Evolutionary conservation across 768 basidiomycete genomes (phyloP).

Genomic region (Amanita molliuscula): DNA sequence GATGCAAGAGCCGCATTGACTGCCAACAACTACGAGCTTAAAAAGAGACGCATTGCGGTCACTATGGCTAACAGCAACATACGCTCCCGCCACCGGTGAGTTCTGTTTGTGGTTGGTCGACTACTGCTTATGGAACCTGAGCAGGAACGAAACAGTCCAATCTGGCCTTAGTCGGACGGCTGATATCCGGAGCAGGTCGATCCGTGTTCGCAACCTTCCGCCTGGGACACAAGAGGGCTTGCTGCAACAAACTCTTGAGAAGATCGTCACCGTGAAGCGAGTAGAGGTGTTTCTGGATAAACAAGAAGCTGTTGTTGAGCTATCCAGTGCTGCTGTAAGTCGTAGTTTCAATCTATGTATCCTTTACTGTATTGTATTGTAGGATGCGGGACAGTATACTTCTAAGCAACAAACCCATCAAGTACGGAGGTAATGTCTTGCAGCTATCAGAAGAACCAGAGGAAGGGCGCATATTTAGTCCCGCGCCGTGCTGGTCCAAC

Average conservation of each 20-base stretch:
- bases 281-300: constrained; percentile 62
- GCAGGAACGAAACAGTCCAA: constrained; percentile 34
- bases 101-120: constrained; percentile 1
- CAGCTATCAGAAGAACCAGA: constrained; percentile 45
- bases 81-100: constrained; percentile 42
- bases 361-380: constrained; percentile 1
- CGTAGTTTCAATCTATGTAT: not conserved
- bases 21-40: constrained; percentile 82
- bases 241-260: constrained; percentile 83
- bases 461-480: constrained; percentile 40
- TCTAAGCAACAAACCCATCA: constrained; percentile 58
- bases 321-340: constrained; percentile 57
- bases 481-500: constrained; percentile 52
- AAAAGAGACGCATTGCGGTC: constrained; percentile 83
- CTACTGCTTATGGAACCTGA: not conserved
- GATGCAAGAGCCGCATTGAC: constrained; percentile 61
- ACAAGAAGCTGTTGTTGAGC: constrained; percentile 53
- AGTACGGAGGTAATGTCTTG: constrained; percentile 55
- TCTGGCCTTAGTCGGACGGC: constrained; percentile 45
- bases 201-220: constrained; percentile 71
- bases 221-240: constrained; percentile 79
- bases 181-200: constrained; percentile 57
- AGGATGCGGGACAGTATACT: constrained; percentile 85
- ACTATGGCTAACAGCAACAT: constrained; percentile 73
- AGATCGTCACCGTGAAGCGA: constrained; percentile 54